Evolutionary conservation across 2,329 filamentous ascomycete genomes (phyloP).

Genomic region (Aspergillus hortae): DNA sequence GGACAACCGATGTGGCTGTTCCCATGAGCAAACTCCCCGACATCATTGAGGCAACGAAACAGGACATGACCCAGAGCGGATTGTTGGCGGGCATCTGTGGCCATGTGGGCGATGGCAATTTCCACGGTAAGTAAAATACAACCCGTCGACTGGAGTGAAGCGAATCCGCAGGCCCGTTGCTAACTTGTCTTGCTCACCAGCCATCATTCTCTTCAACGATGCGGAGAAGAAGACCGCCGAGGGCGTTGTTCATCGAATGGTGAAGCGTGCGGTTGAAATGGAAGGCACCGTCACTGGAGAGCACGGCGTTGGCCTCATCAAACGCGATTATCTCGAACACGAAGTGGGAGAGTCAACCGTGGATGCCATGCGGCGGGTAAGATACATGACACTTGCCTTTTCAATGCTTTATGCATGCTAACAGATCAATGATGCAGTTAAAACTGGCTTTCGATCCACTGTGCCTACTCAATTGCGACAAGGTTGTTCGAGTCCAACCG

Average conservation of each 20-base stretch:
- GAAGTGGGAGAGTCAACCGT: conserved; percentile 61
- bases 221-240: conserved; percentile 54
- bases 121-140: conserved; percentile 53
- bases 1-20: conserved; percentile 79
- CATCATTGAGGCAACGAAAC: conserved; percentile 68
- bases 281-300: conserved; percentile 71
- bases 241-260: conserved; percentile 64
- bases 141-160: background rate
- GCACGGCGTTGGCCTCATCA: conserved; percentile 68
- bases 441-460: conserved; percentile 65
- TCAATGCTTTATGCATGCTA: conserved; percentile 9
- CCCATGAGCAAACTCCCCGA: conserved; percentile 68
- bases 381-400: conserved; percentile 18
- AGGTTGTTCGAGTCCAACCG: conserved; percentile 56
- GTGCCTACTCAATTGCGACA: conserved; percentile 63
- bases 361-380: conserved; percentile 62
- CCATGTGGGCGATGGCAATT: conserved; percentile 72
- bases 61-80: conserved; percentile 60
- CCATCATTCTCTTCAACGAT: conserved; percentile 60
- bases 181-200: conserved; percentile 27
- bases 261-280: conserved; percentile 65
- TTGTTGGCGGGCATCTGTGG: conserved; percentile 66
- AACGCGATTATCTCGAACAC: conserved; percentile 62
- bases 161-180: background rate
- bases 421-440: conserved; percentile 40